Conservation (phyloP, 441 rosid genomes). For the Breynia disticha region DNA sequence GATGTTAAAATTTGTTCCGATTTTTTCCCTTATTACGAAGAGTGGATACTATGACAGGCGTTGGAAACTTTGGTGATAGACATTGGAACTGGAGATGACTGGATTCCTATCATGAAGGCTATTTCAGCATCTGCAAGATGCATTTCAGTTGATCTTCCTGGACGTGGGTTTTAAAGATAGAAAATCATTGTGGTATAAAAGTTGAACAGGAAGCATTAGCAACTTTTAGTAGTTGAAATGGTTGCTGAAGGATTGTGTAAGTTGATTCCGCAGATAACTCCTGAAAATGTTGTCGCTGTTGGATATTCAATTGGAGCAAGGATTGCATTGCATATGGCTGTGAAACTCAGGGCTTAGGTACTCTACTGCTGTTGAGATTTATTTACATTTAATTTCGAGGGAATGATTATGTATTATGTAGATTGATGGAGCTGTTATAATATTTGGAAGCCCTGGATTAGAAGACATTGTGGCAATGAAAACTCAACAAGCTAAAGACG, state of each 20-base stretch:
- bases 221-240: slow-evolving; percentile 43
- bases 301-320: slow-evolving; percentile 98
- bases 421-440: slow-evolving; percentile 66
- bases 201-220: slow-evolving; percentile 15
- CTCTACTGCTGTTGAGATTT: slow-evolving; percentile 8
- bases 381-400: not conserved
- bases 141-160: slow-evolving; percentile 84
- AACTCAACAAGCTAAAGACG: slow-evolving; percentile 66
- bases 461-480: slow-evolving; percentile 44
- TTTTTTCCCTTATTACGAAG: not conserved
- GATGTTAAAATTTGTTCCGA: not conserved
- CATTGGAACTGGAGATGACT: slow-evolving; percentile 88
- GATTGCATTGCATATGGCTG: slow-evolving; percentile 74
- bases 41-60: not conserved
- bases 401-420: slow-evolving; percentile 17
- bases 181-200: slow-evolving; percentile 20
- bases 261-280: slow-evolving; percentile 45
- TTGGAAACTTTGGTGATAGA: not conserved
- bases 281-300: slow-evolving; percentile 50
- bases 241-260: slow-evolving; percentile 35
- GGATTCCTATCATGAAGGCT: slow-evolving; percentile 81
- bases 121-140: slow-evolving; percentile 71
- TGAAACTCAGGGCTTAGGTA: slow-evolving; percentile 57
- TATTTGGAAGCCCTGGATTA: slow-evolving; percentile 92
- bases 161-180: slow-evolving; percentile 68